Conservation (phyloP, 2,329 filamentous ascomycete species). For the Colletotrichum noveboracense region DNA sequence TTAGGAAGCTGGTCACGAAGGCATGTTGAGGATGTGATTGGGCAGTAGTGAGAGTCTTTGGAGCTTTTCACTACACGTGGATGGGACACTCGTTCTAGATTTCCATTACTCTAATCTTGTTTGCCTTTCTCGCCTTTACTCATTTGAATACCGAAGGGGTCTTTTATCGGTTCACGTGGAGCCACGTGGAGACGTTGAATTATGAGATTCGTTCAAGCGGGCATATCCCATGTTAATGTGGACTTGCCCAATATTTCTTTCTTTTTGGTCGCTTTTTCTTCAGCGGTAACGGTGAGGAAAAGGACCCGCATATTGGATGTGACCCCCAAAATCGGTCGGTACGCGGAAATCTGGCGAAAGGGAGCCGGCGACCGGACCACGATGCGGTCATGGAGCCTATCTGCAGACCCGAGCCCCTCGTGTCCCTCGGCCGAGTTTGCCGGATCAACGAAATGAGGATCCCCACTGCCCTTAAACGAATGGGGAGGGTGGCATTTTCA, state of each 20-base stretch:
- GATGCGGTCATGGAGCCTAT: background rate
- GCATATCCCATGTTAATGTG: background rate
- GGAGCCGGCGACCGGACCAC: background rate
- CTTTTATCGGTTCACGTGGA: background rate
- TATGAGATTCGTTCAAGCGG: background rate
- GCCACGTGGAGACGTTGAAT: conserved; percentile 5
- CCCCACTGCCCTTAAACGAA: background rate
- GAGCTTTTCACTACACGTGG: background rate
- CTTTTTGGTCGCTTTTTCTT: background rate
- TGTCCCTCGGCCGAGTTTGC: background rate
- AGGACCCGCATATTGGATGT: background rate
- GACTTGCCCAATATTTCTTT: background rate
- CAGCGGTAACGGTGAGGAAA: background rate
- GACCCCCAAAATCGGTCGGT: background rate
- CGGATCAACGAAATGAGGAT: background rate
- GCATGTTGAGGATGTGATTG: background rate
- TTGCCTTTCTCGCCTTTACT: background rate
- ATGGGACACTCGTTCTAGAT: background rate
- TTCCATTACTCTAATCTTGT: background rate
- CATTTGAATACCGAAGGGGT: background rate
- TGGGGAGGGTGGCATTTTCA: background rate
- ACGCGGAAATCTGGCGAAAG: background rate
- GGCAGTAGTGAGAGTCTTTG: background rate
- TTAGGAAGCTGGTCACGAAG: background rate
- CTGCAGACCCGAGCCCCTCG: background rate